Percentiles rank a stretch among this genome's conserved stretches.
Conservation (phyloP, 140 eudicot species). For the Cichorium intybus region DNA sequence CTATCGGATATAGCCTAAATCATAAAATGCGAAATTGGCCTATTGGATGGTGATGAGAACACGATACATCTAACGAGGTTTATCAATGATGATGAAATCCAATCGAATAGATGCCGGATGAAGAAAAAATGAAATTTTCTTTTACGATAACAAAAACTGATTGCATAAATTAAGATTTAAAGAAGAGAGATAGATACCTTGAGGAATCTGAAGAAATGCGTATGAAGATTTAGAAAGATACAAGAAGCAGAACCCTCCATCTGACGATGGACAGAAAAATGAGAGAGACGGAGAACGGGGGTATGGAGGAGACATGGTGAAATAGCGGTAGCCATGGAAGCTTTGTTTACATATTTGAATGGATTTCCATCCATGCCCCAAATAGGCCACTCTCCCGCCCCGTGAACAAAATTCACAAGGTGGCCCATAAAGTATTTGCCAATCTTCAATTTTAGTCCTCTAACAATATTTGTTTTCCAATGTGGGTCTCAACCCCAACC, state of each 20-base stretch:
- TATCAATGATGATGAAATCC: neutral
- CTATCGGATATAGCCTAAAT: conserved; percentile 6
- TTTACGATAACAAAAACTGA: conserved; percentile 3
- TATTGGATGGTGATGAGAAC: conserved; percentile 11
- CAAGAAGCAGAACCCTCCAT: conserved; percentile 25
- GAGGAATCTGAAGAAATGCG: conserved; percentile 22
- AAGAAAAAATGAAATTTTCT: neutral
- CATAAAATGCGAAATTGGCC: neutral
- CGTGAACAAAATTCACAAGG: neutral
- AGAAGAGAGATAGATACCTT: conserved; percentile 3
- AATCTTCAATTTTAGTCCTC: neutral
- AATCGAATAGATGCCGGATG: neutral
- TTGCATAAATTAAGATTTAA: neutral
- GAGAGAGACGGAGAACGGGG: conserved; percentile 12
- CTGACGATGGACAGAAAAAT: conserved; percentile 8
- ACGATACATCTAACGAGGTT: conserved; percentile 10
- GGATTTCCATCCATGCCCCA: conserved; percentile 6
- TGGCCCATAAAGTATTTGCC: conserved; percentile 10
- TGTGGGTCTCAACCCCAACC: neutral
- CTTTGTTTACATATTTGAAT: neutral
- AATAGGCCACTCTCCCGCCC: neutral
- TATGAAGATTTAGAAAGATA: conserved; percentile 14
- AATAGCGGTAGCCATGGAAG: conserved; percentile 22
- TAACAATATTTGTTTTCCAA: neutral
- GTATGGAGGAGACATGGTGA: conserved; percentile 22